Conservation (phyloP, 768 basidiomycete genomes). For the Phylloporus sp. region DNA sequence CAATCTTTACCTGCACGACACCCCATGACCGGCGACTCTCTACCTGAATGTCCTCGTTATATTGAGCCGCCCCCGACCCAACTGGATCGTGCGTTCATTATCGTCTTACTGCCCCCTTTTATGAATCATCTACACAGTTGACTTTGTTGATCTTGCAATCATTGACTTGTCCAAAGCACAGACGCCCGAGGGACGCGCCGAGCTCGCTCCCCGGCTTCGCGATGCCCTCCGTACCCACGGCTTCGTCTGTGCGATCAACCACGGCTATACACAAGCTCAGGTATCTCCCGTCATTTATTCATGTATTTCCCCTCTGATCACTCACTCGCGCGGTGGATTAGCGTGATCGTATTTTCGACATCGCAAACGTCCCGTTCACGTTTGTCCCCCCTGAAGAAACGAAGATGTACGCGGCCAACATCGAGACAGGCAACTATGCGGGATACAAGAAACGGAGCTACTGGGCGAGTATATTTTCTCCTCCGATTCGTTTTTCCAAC, state of each 20-base stretch:
- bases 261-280: slow-evolving; percentile 37
- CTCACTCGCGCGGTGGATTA: slow-evolving; percentile 21
- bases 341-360: slow-evolving; percentile 43
- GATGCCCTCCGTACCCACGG: slow-evolving; percentile 42
- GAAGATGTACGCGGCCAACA: slow-evolving; percentile 33
- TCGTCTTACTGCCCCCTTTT: not conserved
- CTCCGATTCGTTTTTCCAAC: not conserved
- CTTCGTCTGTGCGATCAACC: slow-evolving; percentile 37
- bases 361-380: slow-evolving; percentile 43
- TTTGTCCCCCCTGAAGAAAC: slow-evolving; percentile 40
- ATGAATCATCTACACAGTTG: slow-evolving; percentile 33
- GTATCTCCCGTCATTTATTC: slow-evolving; percentile 13
- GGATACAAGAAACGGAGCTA: slow-evolving; percentile 47
- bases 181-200: slow-evolving; percentile 37
- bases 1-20: too few relatives aligned
- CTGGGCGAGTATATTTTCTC: slow-evolving; percentile 36
- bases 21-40: too few relatives aligned
- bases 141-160: slow-evolving; percentile 46
- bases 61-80: slow-evolving; percentile 28
- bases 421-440: slow-evolving; percentile 43
- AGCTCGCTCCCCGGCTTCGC: slow-evolving; percentile 37
- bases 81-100: slow-evolving; percentile 29
- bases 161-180: slow-evolving; percentile 43
- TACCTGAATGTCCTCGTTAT: slow-evolving; percentile 34
- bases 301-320: not conserved